phyloP scores from a whole-genome alignment of 2,329 filamentous ascomycete genomes.

The Verticillium isaacii region DNA sequence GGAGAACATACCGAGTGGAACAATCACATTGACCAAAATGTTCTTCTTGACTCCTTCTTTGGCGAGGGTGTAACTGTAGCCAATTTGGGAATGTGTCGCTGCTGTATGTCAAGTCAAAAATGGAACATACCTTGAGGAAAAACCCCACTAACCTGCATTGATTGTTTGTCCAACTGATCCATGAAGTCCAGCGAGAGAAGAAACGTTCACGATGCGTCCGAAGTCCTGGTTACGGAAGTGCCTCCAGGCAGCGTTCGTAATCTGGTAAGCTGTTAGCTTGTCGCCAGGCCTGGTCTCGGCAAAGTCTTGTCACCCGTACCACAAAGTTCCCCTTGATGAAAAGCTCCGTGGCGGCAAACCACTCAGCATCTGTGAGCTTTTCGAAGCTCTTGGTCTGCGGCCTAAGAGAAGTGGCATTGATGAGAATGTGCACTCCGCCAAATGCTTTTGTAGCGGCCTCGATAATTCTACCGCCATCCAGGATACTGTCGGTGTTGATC shows the following conservation, averaged over 20 bases:
- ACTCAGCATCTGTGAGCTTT: conserved; percentile 96
- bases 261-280: conserved; percentile 58
- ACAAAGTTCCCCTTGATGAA: conserved; percentile 79
- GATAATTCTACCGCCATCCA: conserved; percentile 91
- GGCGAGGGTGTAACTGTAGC: conserved; percentile 95
- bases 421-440: conserved; percentile 86
- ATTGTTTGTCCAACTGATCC: conserved; percentile 95
- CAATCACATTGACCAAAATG: conserved; percentile 91
- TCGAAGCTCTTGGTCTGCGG: conserved; percentile 91
- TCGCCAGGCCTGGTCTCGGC: neutral
- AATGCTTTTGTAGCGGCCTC: conserved; percentile 76
- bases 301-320: neutral
- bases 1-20: conserved; percentile 60
- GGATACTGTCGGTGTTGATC: conserved; percentile 94
- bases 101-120: conserved; percentile 37
- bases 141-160: conserved; percentile 63
- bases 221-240: conserved; percentile 99
- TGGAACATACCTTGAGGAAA: neutral
- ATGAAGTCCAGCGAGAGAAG: conserved; percentile 92
- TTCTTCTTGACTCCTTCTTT: conserved; percentile 99
- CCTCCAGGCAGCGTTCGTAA: conserved; percentile 89
- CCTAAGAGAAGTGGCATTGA: conserved; percentile 97
- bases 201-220: conserved; percentile 92
- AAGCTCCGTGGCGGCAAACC: conserved; percentile 91
- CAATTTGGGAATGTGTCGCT: conserved; percentile 91